These are phyloP conservation scores for Globisporangium cylindrosporum DNA, from an alignment of 352 stramenopile genomes.

Conservation along the genomic window DNA sequence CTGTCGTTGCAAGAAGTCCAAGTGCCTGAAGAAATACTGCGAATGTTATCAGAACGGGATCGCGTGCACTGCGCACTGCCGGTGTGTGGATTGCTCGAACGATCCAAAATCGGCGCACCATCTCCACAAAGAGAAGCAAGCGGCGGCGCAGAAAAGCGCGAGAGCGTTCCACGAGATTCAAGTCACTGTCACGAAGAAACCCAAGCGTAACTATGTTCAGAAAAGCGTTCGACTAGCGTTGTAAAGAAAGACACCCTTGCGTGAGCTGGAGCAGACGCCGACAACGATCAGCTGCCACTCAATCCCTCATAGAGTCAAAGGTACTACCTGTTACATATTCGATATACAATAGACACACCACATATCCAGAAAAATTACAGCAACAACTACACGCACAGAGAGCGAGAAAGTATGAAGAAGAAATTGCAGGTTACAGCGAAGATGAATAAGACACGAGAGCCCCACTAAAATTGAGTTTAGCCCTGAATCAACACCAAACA, in stretches of 20 bases:
- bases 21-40: conserved; percentile 98
- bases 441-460: neutral
- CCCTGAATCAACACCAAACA: too few species aligned
- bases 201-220: conserved; percentile 51
- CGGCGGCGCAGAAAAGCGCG: neutral
- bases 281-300: neutral
- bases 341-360: conserved; percentile 14
- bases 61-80: conserved; percentile 90
- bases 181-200: conserved; percentile 72
- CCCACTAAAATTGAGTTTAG: neutral
- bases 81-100: conserved; percentile 96
- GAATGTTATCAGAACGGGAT: conserved; percentile 96
- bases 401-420: conserved; percentile 3
- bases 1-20: conserved; percentile 96
- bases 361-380: conserved; percentile 5
- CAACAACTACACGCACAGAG: neutral
- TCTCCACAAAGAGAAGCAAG: conserved; percentile 26
- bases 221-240: conserved; percentile 50
- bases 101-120: conserved; percentile 37
- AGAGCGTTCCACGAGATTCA: conserved; percentile 53
- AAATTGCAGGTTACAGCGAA: neutral
- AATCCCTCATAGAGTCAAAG: neutral
- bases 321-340: conserved; percentile 9
- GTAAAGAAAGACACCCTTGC: neutral
- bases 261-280: neutral